Evolutionary conservation across 371 early-diverging fungal genomes (phyloP), one percentile per base, ranked within the genome.

Genomic region (Lichtheimia ramosa): DNA sequence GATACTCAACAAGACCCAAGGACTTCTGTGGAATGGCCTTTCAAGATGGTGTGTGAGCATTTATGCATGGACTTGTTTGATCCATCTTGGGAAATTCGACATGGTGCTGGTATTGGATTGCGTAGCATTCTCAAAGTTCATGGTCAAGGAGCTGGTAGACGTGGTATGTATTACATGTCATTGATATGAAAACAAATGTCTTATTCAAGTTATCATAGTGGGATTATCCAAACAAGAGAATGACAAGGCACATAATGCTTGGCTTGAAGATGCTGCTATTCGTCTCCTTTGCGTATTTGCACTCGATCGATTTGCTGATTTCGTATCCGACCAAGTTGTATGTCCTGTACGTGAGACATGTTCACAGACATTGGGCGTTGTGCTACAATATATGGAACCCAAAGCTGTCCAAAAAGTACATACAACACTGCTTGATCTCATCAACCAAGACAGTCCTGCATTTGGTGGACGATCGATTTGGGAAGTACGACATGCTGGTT

Each of bases 261-360:
- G 91, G 85, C 73, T 94, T 7, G 94, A 95, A 61, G 96, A 98
- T 69, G 80, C 92, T 3, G 86, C 91, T 0, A 89, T 96, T 43
- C 86, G 96, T 5, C 77, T 98, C 23, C 66, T 96, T 23, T 94
- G 96, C 68, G 96, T 98, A 7, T 91, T 98, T 66, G 89, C 93
- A 1, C 77, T 96, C 46, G 99, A 98, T 72, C 86, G 96, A 24
- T 98, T 98, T 70, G 93, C 94, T 5, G 99, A 98, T 75, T 98
- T 95, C 74, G 93, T 96, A 8, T 92, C 94, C 8, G 98, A 97
- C 70, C 93, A 92, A 69, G 96, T 94, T 0, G 94, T 95, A 20
- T 92, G 94, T 10, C 98, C 98, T 14, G 97, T 98, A 5, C 85
- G 97, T 51, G 98, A 98, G 67, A 96, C 96, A 0, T 94, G 95